Conservation (phyloP, 2,329 filamentous ascomycete species). For the Cercospora janseana region DNA sequence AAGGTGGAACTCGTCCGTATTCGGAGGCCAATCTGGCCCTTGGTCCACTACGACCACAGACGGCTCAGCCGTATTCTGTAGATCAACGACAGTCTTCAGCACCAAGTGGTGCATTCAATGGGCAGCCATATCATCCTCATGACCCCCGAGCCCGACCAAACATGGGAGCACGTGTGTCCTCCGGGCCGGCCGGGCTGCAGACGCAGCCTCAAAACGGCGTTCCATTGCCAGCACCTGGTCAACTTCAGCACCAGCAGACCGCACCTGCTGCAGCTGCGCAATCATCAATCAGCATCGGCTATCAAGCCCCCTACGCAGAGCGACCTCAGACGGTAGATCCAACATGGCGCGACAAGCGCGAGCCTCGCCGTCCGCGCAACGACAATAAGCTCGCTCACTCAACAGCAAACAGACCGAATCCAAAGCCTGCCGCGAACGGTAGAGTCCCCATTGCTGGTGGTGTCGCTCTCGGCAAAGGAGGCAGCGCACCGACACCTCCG, state of each 20-base stretch:
- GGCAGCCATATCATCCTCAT: slow-evolving; percentile 20
- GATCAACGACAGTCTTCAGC: slow-evolving; percentile 25
- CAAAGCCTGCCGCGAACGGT: not conserved
- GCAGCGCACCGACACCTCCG: slow-evolving; percentile 23
- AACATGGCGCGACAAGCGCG: slow-evolving; percentile 19
- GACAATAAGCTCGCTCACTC: slow-evolving; percentile 10
- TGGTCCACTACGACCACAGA: slow-evolving; percentile 20
- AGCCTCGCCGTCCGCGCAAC: slow-evolving; percentile 19
- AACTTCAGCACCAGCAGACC: slow-evolving; percentile 24
- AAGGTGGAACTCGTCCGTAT: slow-evolving; percentile 23
- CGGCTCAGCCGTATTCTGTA: slow-evolving; percentile 24
- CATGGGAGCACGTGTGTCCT: slow-evolving; percentile 34
- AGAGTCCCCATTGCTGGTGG: slow-evolving; percentile 4
- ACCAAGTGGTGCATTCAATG: slow-evolving; percentile 12
- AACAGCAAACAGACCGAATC: slow-evolving; percentile 4
- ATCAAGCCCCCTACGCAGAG: slow-evolving; percentile 45
- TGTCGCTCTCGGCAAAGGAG: not conserved
- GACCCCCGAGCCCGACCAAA: slow-evolving; percentile 26
- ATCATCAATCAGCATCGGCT: slow-evolving; percentile 35
- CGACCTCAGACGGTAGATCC: slow-evolving; percentile 30
- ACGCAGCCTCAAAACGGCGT: slow-evolving; percentile 4
- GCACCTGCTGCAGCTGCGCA: slow-evolving; percentile 19
- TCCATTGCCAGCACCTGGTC: slow-evolving; percentile 22
- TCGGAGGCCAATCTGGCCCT: slow-evolving; percentile 16
- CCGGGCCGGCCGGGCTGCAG: slow-evolving; percentile 33